Conservation (phyloP, 2,329 filamentous ascomycete species). For the Chaetomium sp. region DNA sequence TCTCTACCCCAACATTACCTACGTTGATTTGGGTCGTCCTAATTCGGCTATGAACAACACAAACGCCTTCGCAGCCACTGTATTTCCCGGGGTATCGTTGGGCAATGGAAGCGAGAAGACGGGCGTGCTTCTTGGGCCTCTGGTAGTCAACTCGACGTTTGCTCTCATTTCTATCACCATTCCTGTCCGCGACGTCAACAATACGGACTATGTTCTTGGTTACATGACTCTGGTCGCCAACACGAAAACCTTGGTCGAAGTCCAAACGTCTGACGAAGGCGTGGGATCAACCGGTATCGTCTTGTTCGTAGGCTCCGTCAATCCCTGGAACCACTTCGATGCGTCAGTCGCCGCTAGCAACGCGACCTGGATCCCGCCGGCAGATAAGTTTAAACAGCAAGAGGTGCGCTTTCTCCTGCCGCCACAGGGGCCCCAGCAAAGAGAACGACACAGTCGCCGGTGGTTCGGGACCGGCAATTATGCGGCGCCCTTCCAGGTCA, state of each 20-base stretch:
- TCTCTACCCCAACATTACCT: constrained; percentile 76
- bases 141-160: constrained; percentile 64
- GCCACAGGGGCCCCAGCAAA: constrained; percentile 37
- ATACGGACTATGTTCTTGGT: constrained; percentile 60
- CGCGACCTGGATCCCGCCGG: constrained; percentile 34
- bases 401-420: constrained; percentile 56
- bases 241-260: constrained; percentile 54
- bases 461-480: constrained; percentile 36
- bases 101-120: constrained; percentile 41
- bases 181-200: constrained; percentile 64
- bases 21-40: constrained; percentile 39
- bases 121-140: constrained; percentile 69
- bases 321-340: constrained; percentile 59
- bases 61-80: constrained; percentile 39
- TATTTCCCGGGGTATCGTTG: constrained; percentile 45
- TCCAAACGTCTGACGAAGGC: constrained; percentile 60
- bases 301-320: constrained; percentile 62
- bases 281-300: constrained; percentile 64
- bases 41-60: constrained; percentile 38
- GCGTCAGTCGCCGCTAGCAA: constrained; percentile 40
- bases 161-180: constrained; percentile 76
- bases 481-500: constrained; percentile 51
- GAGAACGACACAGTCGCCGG: constrained; percentile 44
- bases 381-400: constrained; percentile 35
- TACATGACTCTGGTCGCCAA: constrained; percentile 79